Evolutionary conservation across 2,329 filamentous ascomycete species (phyloP), one percentile per base, ranked within the genome.

Genomic region (Phoma herbarum): DNA sequence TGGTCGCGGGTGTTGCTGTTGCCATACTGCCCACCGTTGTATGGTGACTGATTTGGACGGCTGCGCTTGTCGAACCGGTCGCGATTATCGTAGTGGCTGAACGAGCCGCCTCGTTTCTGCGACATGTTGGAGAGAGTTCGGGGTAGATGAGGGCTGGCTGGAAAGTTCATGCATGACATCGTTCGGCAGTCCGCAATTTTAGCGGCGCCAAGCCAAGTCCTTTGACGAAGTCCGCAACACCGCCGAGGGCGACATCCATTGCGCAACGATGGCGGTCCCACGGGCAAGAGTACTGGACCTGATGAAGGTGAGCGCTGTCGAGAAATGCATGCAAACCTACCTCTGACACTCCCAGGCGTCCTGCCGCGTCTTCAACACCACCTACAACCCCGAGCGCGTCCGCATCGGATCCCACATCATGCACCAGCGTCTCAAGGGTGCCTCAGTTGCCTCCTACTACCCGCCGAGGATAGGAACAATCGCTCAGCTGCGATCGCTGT

Each of bases 361-460:
- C 89, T 97, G 92, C 84, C 87, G 89, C 77, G 87, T 98, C 81
- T 99, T 98, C 83, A 89, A 89, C 72, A 91, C 90, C 49, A 93
- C 89, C 52, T 98, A 88, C 83, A 99, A 99, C 80, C 95, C 95
- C 25, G 85, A 92, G 54, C 83, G 88, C 67, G 78, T 90, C 61
- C 91, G 95, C 62, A 87, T 92, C 68, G 95, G 95, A 73, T 97
- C 95, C 82, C 96, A 95, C 79, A 84, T 99, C 76, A 84, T 99
- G 60, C 91, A 93, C 73, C 91, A 97, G 78, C 88, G 93, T 73
- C 83, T 98, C 63, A 88, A 86, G 73, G 95, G 95, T n/a, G 91
- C 93, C 28, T 81, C 90, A 0, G 80, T 97, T 64, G 90, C 89
- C 37, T 85, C 91, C 57, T 99, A 97, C 83, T 99, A 99, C 76